Conservation (phyloP, 257 asterid species). For the Rhazya stricta region DNA sequence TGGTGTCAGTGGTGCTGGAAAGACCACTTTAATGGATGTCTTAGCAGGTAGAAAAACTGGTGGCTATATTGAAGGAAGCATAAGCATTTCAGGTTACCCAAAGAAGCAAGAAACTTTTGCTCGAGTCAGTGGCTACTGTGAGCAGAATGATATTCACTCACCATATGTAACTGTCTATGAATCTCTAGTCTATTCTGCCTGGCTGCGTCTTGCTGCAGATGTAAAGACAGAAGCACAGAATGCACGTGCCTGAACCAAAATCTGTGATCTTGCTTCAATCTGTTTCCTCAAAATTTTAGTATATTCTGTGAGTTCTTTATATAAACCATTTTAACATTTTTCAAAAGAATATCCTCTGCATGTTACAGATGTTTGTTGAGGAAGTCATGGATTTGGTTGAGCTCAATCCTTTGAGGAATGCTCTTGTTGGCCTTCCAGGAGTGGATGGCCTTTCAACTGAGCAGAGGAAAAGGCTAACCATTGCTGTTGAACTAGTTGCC, state of each 20-base stretch:
- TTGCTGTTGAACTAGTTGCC: conserved; percentile 80
- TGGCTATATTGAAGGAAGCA: conserved; percentile 70
- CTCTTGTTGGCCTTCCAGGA: conserved; percentile 85
- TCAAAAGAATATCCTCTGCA: neutral
- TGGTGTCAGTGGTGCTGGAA: conserved; percentile 94
- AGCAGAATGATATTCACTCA: conserved; percentile 84
- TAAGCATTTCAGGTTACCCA: conserved; percentile 68
- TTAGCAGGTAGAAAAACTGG: conserved; percentile 86
- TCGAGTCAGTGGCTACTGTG: conserved; percentile 88
- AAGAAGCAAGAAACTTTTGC: conserved; percentile 78
- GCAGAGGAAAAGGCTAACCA: conserved; percentile 78
- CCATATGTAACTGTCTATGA: conserved; percentile 81
- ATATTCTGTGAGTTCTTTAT: neutral
- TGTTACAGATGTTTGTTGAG: conserved; percentile 73
- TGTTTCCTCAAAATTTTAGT: neutral
- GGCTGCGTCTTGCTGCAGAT: conserved; percentile 84
- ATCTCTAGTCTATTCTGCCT: conserved; percentile 81
- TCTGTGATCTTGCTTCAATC: neutral
- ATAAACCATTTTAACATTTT: neutral
- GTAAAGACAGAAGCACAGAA: conserved; percentile 60
- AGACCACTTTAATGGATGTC: conserved; percentile 90
- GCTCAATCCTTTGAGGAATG: conserved; percentile 57
- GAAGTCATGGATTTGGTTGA: conserved; percentile 87
- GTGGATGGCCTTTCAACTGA: conserved; percentile 82
- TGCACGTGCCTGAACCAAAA: conserved; percentile 35